phyloP scores from a whole-genome alignment of 352 stramenopile genomes.

The Pythium periplocum region DNA sequence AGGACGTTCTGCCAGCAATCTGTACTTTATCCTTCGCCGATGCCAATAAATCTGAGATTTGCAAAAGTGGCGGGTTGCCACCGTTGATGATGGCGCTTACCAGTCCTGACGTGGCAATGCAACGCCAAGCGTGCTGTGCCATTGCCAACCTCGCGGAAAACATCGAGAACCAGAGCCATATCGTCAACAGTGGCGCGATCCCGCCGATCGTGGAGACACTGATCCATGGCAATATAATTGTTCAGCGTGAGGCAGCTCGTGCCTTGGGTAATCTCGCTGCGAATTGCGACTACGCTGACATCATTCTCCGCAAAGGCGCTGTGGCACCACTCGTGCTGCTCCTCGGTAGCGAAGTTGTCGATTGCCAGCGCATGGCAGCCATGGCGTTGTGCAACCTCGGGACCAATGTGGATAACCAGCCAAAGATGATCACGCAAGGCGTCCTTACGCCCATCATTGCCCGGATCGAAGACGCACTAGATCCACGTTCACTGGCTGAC shows the following conservation, averaged over 20 bases:
- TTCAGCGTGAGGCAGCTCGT: conserved; percentile 91
- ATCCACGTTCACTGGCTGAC: conserved; percentile 90
- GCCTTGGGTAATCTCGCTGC: conserved; percentile 92
- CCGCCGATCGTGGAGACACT: conserved; percentile 83
- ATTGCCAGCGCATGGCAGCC: conserved; percentile 93
- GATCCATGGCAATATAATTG: conserved; percentile 58
- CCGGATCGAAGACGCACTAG: conserved; percentile 86
- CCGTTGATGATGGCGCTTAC: conserved; percentile 80
- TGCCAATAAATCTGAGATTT: conserved; percentile 94
- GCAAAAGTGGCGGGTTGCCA: conserved; percentile 88
- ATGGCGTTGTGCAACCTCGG: conserved; percentile 95
- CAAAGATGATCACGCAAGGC: conserved; percentile 83
- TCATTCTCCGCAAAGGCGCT: conserved; percentile 87
- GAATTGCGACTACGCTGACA: conserved; percentile 93
- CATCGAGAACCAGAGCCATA: conserved; percentile 91
- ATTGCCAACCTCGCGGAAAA: conserved; percentile 94
- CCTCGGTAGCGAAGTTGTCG: conserved; percentile 84
- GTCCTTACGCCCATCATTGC: conserved; percentile 88
- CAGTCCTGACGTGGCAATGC: conserved; percentile 59
- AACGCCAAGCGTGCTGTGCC: conserved; percentile 91
- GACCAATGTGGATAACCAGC: conserved; percentile 93
- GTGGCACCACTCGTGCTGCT: conserved; percentile 83
- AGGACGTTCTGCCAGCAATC: conserved; percentile 88
- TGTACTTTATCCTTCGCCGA: conserved; percentile 91
- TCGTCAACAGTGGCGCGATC: conserved; percentile 88